A percentile compares a stretch with the other conserved stretches of the same genome.
Conservation (phyloP, 129 eudicot genomes). For the Mikania micrantha region DNA sequence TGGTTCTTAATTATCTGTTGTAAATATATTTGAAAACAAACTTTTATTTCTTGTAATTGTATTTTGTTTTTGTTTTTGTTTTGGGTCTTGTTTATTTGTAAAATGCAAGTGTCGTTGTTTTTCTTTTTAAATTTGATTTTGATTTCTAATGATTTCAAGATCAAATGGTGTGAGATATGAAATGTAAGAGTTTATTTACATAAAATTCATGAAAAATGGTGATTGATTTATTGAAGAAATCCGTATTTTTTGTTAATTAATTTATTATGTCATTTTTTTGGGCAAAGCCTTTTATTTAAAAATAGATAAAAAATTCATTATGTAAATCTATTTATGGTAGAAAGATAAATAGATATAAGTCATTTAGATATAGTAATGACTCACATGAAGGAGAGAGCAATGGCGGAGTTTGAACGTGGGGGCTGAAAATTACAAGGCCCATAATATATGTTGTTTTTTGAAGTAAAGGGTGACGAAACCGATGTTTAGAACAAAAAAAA, state of each 20-base stretch:
- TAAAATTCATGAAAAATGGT: constrained; percentile 12
- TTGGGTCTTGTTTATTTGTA: constrained; percentile 1
- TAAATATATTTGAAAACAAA: constrained; percentile 21
- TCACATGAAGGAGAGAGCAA: too few relatives aligned
- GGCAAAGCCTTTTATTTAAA: too few relatives aligned
- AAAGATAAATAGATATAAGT: too few relatives aligned
- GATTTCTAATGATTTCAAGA: constrained; percentile 25
- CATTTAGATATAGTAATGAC: too few relatives aligned
- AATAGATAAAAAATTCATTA: too few relatives aligned
- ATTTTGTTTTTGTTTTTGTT: not conserved
- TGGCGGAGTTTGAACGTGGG: too few relatives aligned
- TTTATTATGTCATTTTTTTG: too few relatives aligned
- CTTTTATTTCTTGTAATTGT: constrained; percentile 15
- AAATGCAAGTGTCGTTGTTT: constrained; percentile 7
- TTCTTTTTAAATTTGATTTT: constrained; percentile 8
- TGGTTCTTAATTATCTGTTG: constrained; percentile 8
- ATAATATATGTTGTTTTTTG: too few relatives aligned
- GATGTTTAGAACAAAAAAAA: too few relatives aligned
- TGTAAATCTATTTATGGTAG: too few relatives aligned
- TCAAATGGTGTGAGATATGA: constrained; percentile 26
- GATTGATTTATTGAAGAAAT: not conserved
- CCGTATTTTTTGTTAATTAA: not conserved
- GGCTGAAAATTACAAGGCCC: too few relatives aligned
- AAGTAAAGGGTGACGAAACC: too few relatives aligned
- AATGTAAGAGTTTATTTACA: constrained; percentile 11